Conservation (phyloP, 2,329 filamentous ascomycete genomes). For the Capronia epimyces region DNA sequence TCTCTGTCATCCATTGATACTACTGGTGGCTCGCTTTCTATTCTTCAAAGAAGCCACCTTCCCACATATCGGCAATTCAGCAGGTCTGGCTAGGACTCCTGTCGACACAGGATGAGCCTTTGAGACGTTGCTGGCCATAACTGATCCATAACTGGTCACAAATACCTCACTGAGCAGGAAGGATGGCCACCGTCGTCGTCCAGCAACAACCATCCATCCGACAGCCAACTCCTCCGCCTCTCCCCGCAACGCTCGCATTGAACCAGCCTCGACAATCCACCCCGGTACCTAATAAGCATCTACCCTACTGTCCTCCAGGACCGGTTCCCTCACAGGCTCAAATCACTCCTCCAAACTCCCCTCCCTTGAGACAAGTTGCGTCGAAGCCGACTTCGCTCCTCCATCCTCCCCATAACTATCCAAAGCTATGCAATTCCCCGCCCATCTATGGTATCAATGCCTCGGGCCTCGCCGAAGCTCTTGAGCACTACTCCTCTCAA, state of each 20-base stretch:
- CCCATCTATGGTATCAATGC: constrained; percentile 69
- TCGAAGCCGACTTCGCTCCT: constrained; percentile 63
- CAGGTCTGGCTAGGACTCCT: constrained; percentile 25
- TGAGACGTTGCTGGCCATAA: neutral
- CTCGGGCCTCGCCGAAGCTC: constrained; percentile 61
- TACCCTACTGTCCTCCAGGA: constrained; percentile 82
- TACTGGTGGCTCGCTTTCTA: neutral
- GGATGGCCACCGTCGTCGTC: constrained; percentile 46
- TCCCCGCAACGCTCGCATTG: constrained; percentile 51
- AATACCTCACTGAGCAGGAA: neutral
- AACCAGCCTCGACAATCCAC: constrained; percentile 54
- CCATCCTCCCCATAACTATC: constrained; percentile 64
- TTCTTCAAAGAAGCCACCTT: neutral
- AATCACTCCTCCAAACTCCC: constrained; percentile 62
- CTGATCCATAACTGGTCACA: neutral
- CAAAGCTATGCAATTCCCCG: constrained; percentile 51
- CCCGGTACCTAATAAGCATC: constrained; percentile 78
- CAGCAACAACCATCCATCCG: constrained; percentile 40
- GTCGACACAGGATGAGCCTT: constrained; percentile 22
- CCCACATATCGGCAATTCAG: constrained; percentile 4
- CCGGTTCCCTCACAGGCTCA: constrained; percentile 46
- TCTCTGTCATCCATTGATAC: neutral
- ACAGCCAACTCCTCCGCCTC: constrained; percentile 43
- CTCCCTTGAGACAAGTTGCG: constrained; percentile 52
- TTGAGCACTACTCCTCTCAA: constrained; percentile 71